Evolutionary conservation across 805 yeast species (phyloP), one percentile per base, ranked within the genome.

Genomic region (Ogataea sp.): DNA sequence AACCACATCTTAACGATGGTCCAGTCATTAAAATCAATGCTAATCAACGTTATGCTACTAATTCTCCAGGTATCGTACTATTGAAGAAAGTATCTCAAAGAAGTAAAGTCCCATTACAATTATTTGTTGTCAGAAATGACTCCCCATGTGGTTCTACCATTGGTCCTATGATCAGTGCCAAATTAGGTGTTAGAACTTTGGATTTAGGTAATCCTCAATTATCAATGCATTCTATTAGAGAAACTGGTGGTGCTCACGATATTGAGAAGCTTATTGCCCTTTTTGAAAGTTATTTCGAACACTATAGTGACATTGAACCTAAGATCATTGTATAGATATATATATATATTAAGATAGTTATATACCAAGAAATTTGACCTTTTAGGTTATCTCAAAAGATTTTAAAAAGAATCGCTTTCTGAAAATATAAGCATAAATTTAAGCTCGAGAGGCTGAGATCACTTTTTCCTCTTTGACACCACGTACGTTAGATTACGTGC

Each of bases 71-170:
- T 23, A 72, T 88, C 41, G 85, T 87, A 3, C 60, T 90, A 39
- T 50, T 90, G 37, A 82, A 87, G 55, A 71, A 78, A 45, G 61
- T 83, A 38, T 97, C 94, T 3, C 71, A 78, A 36, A 51, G 52
- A 21, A 80, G 78, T 4, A 62, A 73, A 49, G 81, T 84, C n/a
- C 96, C 97, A 15, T 62, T 90, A 45, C 98, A 90, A 61, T 61
- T 88, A 41, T 87, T 90, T 64, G 97, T 89, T n/a, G 95, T 83
- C 21, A 75, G 90, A 40, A 93, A 90, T 58, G 95, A 84, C 55
- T 79, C 94, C 2, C 86, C 96, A 3, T 90, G 97, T 62, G 98
- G 98, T 3, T 82, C 95, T 2, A 90, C 98, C 2, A 90, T 90
- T 53, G 98, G 97, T 1, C 97, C 97, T 17, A 84, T 89, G 60